A percentile compares a stretch with the other conserved stretches of the same genome.
These are phyloP conservation scores for Malus hybrid DNA, from an alignment of 331 rosid genomes.

Conservation along the genomic window DNA sequence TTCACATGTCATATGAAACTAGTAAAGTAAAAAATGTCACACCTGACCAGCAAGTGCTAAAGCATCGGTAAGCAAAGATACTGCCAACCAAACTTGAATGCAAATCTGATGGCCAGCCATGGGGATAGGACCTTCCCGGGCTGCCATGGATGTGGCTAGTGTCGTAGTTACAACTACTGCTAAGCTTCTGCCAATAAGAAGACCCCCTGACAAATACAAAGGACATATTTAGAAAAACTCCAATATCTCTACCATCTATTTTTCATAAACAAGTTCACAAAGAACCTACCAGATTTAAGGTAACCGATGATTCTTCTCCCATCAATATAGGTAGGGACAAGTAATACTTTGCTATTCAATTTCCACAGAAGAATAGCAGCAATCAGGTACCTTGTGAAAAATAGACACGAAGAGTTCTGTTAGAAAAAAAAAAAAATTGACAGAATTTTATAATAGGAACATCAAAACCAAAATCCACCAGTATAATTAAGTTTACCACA, in stretches of 20 bases:
- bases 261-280: background rate
- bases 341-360: slow-evolving; percentile 52
- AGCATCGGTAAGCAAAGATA: slow-evolving; percentile 83
- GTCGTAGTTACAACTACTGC: slow-evolving; percentile 67
- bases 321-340: slow-evolving; percentile 52
- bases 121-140: slow-evolving; percentile 57
- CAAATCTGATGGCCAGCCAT: slow-evolving; percentile 92
- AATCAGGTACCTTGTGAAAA: slow-evolving; percentile 60
- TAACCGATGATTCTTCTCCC: slow-evolving; percentile 59
- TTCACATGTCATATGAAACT: background rate
- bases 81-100: slow-evolving; percentile 75
- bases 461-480: slow-evolving; percentile 24
- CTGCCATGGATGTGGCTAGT: slow-evolving; percentile 75
- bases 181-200: slow-evolving; percentile 68
- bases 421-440: slow-evolving; percentile 15
- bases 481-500: slow-evolving; percentile 69
- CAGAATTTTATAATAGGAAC: slow-evolving; percentile 4
- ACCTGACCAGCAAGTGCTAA: slow-evolving; percentile 94
- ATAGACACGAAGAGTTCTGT: slow-evolving; percentile 15
- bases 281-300: slow-evolving; percentile 66
- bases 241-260: background rate
- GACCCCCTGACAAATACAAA: slow-evolving; percentile 52
- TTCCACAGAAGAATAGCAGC: slow-evolving; percentile 80
- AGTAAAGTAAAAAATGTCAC: background rate
- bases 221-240: background rate